These are phyloP conservation scores for Lunularia cruciata DNA, from an alignment of 225 moss, liverwort and hornwort species.

Conservation along the genomic window DNA sequence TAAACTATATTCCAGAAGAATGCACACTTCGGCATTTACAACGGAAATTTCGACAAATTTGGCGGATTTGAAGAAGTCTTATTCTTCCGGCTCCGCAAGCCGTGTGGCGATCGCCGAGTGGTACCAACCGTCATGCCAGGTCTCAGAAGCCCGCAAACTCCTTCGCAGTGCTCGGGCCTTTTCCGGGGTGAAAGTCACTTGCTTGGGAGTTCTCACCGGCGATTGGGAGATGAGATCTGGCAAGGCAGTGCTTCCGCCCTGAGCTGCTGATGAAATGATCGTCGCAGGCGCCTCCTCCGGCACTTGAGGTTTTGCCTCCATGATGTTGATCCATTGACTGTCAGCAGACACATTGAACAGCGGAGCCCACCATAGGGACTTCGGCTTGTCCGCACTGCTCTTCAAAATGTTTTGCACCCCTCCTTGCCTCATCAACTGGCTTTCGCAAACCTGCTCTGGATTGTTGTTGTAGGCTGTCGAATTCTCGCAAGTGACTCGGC, in stretches of 20 bases:
- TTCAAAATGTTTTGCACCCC: constrained; percentile 40
- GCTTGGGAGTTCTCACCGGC: neutral
- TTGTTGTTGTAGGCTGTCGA: neutral
- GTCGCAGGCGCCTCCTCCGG: neutral
- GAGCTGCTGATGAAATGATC: neutral
- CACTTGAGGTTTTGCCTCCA: constrained; percentile 7
- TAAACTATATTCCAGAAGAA: too few species aligned
- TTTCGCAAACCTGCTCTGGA: constrained; percentile 2
- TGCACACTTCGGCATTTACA: too few species aligned
- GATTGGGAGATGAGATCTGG: constrained; percentile 10
- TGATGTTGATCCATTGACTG: constrained; percentile 43
- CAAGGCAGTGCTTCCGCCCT: constrained; percentile 10
- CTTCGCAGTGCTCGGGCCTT: constrained; percentile 74
- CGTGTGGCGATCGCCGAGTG: constrained; percentile 81
- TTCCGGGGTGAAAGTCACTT: constrained; percentile 61
- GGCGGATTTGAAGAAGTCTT: too few species aligned
- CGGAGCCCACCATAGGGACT: constrained; percentile 46
- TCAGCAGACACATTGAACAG: constrained; percentile 59
- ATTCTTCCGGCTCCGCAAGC: constrained; percentile 57
- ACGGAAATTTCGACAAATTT: too few species aligned
- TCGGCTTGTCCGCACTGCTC: constrained; percentile 34
- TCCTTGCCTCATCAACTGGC: neutral
- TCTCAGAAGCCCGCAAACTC: constrained; percentile 50
- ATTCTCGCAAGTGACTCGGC: constrained; percentile 16
- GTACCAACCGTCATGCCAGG: constrained; percentile 75